Base-by-base conservation (phyloP, 2,329 filamentous ascomycete genomes). In the Apiospora marii region DNA sequence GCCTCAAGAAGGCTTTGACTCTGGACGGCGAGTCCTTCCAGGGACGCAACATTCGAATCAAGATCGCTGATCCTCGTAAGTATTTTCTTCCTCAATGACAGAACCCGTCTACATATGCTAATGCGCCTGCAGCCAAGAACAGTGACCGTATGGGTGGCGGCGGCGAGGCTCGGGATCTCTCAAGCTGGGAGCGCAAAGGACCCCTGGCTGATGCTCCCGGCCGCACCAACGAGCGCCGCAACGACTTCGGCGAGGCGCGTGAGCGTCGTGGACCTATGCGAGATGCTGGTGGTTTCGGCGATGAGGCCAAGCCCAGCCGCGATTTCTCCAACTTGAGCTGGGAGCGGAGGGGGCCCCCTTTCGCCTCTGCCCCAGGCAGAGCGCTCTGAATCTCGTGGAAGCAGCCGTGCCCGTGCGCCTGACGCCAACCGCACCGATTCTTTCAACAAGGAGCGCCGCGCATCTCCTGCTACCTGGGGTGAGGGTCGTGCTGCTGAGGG, bases 1-100 rank as follows among this genome's bases (percentile, higher is more conserved):
- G 96, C 73, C 87, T 99, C 80, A 97, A 97, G 87, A 93, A 95
- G 84, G 96, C 96, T 72, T 89, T 99, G 75, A 90, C 91, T 73
- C 89, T 96, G 75, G 95, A 95, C 79, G 94, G 94, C 78, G 88
- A 91, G 74, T 91, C 90, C 73, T 95, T 98, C 83, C 93, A 97
- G 82, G 95, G 95, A 78, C 92, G 96, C 77, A 93, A 92, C 81
- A 95, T 99, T 82, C 92, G 94, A 82, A 92, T 98, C 82, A 98
- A 95, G 87, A 92, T 99, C 81, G 97, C 96, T 70, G 97, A 99
- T 86, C 96, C 96, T 83, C 96, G 96, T 99, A 92, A 85, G 95
- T 90, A 67, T 69, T 64, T n/a, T 30, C 67, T 16, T n/a, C 30
- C 68, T 79, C 34, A 44, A 24, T 69, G n/a, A 14, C 10, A n/a